Conservation (phyloP, 257 asterid genomes). For the Solanum lignicaule region DNA sequence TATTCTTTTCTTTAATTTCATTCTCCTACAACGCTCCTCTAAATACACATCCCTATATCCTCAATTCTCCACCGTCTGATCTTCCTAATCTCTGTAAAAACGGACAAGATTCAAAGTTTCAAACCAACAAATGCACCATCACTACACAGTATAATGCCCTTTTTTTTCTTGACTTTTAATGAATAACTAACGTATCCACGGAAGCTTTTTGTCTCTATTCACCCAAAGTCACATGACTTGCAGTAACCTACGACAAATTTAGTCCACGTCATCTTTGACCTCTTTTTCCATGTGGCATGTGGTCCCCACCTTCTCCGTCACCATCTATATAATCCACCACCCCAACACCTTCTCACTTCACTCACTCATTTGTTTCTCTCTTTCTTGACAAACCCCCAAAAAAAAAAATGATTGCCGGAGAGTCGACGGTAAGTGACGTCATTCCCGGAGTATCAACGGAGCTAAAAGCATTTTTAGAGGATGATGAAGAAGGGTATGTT, state of each 20-base stretch:
- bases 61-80: fast-evolving
- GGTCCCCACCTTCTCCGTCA: background rate
- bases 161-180: background rate
- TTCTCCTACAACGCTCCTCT: background rate
- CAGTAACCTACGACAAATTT: constrained; percentile 1
- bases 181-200: background rate
- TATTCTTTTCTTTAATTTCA: background rate
- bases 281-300: background rate
- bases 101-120: background rate
- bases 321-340: background rate
- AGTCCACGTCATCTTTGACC: constrained; percentile 2
- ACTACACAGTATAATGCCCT: background rate
- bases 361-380: background rate
- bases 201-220: background rate
- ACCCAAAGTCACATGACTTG: constrained; percentile 2
- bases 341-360: background rate
- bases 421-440: background rate
- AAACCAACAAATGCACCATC: background rate
- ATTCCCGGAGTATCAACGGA: background rate
- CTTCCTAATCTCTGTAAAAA: no score
- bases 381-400: background rate
- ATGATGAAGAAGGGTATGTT: background rate
- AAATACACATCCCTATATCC: background rate
- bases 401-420: background rate
- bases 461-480: background rate